Evolutionary conservation across 768 basidiomycete species (phyloP), one percentile per base, ranked within the genome.

Genomic region (Austroboletus eburneus): DNA sequence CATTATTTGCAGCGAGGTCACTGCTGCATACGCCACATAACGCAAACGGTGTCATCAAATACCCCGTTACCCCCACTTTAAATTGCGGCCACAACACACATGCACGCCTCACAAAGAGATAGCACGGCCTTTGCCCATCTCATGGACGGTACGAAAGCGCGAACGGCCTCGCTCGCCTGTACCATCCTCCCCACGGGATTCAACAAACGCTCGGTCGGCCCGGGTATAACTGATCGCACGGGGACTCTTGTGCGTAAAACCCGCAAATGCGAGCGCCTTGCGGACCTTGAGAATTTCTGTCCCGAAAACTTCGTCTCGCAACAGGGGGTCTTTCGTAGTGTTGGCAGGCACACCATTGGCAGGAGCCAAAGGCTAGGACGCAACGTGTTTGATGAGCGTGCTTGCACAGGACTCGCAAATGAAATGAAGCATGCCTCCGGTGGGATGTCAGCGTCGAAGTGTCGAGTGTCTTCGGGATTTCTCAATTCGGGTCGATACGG

Each of bases 381-480:
- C 54, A 56, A 54, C 53, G 54, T 62, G 61, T 61, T 62, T 59
- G 58, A 65, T 50, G 49, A 59, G 57, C 58, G 35, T 55, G 30
- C 30, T 9, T 32, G 49, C 52, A 53, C 45, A 52, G 41, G 52
- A 50, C 47, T 48, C 33, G 46, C 30, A 52, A 52, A 50, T 62
- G 62, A 65, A 58, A 68, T 42, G 49, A 56, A 12, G 45, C 73
- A 61, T 69, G 91, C 92, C 81, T 94, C 90, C 30, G 87, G 72
- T 18, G 90, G 90, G 58, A 96, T 97, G 66, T 95, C 91, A 43
- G 86, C 81, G 66, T 98, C 94, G 54, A 99, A 97, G 67, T 99
- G 94, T 50, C 82, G 77, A 14, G 95, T 97, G 65, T 98, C 93
- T 58, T 86, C 89, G 22, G 88, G 85, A 53, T 80, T 73, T 24